Evolutionary conservation across 768 basidiomycete genomes (phyloP).

Genomic region (Termitomyces sp.): DNA sequence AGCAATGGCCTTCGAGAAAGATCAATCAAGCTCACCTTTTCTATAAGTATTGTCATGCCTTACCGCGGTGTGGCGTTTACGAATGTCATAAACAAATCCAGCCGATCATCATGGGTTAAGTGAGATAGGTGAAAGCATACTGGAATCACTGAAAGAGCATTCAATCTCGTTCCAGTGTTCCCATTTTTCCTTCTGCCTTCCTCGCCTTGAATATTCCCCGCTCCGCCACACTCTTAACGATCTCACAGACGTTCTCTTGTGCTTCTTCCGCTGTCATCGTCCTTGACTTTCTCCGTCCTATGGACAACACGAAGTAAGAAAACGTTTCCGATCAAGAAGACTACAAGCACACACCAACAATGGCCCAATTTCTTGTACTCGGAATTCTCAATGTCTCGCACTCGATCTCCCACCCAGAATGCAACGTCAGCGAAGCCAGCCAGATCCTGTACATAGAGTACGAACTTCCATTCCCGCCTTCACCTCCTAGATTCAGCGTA

Average conservation of each 20-base stretch:
- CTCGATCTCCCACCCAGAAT: slow-evolving; percentile 85
- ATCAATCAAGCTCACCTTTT: too few relatives aligned
- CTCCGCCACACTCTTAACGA: slow-evolving; percentile 49
- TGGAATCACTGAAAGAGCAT: background rate
- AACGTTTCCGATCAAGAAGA: background rate
- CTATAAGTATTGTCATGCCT: too few relatives aligned
- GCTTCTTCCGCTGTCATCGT: slow-evolving; percentile 22
- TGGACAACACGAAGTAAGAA: background rate
- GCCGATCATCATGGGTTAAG: background rate
- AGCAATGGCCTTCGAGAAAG: too few relatives aligned
- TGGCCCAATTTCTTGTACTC: slow-evolving; percentile 89
- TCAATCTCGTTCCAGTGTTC: slow-evolving; percentile 5
- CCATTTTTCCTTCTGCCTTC: slow-evolving; percentile 61
- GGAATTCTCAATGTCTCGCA: slow-evolving; percentile 85
- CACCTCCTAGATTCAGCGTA: slow-evolving; percentile 54
- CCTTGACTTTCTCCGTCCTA: slow-evolving; percentile 23
- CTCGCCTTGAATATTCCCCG: slow-evolving; percentile 71
- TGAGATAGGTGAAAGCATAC: background rate
- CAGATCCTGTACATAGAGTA: slow-evolving; percentile 86
- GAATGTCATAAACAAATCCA: background rate
- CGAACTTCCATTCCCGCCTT: slow-evolving; percentile 55
- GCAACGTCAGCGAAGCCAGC: slow-evolving; percentile 65
- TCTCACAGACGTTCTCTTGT: slow-evolving; percentile 38
- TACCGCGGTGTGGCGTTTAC: background rate
- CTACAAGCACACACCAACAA: slow-evolving; percentile 57